These are phyloP conservation scores for Astrothelium macrocarpum DNA, from an alignment of 495 filamentous ascomycete species.

Conservation along the genomic window DNA sequence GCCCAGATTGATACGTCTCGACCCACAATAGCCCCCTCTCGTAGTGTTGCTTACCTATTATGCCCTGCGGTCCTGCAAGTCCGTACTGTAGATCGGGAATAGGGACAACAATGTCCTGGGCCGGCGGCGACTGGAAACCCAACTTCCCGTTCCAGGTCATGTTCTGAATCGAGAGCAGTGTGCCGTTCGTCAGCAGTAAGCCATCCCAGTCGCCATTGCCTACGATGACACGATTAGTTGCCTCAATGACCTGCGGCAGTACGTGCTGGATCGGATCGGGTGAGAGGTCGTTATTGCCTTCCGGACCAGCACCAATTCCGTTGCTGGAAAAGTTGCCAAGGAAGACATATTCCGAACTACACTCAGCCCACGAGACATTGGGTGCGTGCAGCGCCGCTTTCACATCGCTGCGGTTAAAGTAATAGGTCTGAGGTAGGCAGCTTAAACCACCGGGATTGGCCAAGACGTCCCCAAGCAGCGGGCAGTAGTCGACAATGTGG, in stretches of 20 bases:
- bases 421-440: slow-evolving; percentile 9
- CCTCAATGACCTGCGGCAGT: slow-evolving; percentile 26
- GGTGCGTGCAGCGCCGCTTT: slow-evolving; percentile 23
- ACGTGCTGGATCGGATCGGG: slow-evolving; percentile 25
- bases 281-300: slow-evolving; percentile 20
- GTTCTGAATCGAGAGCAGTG: slow-evolving; percentile 24
- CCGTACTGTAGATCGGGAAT: slow-evolving; percentile 22
- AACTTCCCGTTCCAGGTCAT: slow-evolving; percentile 30
- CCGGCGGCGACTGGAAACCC: slow-evolving; percentile 45
- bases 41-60: slow-evolving; percentile 31
- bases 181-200: slow-evolving; percentile 22
- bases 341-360: slow-evolving; percentile 16
- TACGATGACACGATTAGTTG: slow-evolving; percentile 25
- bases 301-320: slow-evolving; percentile 10
- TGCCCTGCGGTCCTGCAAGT: slow-evolving; percentile 23
- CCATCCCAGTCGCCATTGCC: slow-evolving; percentile 22
- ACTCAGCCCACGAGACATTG: slow-evolving; percentile 21
- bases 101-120: slow-evolving; percentile 17
- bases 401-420: slow-evolving; percentile 23
- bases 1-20: slow-evolving; percentile 21
- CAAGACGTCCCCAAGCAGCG: slow-evolving; percentile 1
- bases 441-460: neutral
- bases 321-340: slow-evolving; percentile 9
- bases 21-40: slow-evolving; percentile 31
- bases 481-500: slow-evolving; percentile 8